Conservation (phyloP, 2,329 filamentous ascomycete genomes). For the Stagonosporopsis rhizophila region DNA sequence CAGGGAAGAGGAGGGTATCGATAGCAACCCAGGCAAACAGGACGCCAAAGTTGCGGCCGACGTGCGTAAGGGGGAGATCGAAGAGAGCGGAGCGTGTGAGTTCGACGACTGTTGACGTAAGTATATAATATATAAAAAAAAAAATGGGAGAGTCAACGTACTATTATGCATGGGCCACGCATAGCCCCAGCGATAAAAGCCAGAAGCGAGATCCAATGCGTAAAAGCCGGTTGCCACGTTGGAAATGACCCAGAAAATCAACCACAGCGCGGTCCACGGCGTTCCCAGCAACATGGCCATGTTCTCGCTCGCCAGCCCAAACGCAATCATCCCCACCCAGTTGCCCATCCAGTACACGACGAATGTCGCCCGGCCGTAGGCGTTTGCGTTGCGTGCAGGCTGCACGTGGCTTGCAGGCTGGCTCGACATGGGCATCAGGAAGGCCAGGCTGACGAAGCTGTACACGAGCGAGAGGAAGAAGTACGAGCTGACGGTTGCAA, state of each 20-base stretch:
- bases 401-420: conserved; percentile 53
- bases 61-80: conserved; percentile 60
- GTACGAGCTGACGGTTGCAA: conserved; percentile 64
- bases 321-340: conserved; percentile 66
- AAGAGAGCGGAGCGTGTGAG: conserved; percentile 67
- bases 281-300: conserved; percentile 68
- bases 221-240: conserved; percentile 70
- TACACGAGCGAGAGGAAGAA: conserved; percentile 68
- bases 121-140: too few species aligned
- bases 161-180: conserved; percentile 68
- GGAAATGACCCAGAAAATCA: conserved; percentile 72
- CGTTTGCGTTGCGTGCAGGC: conserved; percentile 57
- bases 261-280: conserved; percentile 67
- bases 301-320: conserved; percentile 70
- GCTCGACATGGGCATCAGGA: conserved; percentile 66
- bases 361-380: conserved; percentile 65
- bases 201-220: conserved; percentile 61
- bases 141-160: conserved; percentile 36
- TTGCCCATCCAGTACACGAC: conserved; percentile 70
- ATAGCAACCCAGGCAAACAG: conserved; percentile 64
- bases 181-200: conserved; percentile 68
- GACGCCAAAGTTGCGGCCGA: conserved; percentile 67
- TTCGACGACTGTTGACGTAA: conserved; percentile 57
- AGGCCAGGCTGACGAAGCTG: conserved; percentile 67
- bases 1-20: conserved; percentile 61